Evolutionary conservation across 139 green algal species (phyloP).

Genomic region (Tetraselmis striata): DNA sequence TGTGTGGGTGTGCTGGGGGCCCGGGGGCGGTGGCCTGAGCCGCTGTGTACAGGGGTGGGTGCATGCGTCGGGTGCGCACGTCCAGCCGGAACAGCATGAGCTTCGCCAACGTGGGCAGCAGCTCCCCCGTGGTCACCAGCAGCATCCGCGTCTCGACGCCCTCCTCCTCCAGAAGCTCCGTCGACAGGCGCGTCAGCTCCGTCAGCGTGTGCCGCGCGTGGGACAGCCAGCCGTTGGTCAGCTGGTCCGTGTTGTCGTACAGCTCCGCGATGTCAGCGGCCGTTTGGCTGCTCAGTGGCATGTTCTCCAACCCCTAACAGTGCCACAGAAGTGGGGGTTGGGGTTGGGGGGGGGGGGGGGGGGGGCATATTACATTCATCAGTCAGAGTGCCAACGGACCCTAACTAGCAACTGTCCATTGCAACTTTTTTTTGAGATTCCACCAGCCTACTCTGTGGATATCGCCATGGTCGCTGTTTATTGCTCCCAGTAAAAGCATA

Average conservation of each 20-base stretch:
- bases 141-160: slow-evolving; percentile 5
- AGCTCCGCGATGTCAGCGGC: slow-evolving; percentile 2
- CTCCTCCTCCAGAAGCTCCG: background rate
- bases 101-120: slow-evolving; percentile 42
- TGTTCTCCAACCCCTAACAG: background rate
- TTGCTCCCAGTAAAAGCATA: no score
- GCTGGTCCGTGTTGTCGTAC: slow-evolving; percentile 26
- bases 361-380: no score
- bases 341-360: no score
- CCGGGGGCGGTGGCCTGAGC: no score
- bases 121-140: slow-evolving; percentile 35
- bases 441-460: no score
- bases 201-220: slow-evolving; percentile 13
- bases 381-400: no score
- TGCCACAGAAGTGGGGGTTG: no score
- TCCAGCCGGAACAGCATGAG: slow-evolving; percentile 39
- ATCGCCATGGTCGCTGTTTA: no score
- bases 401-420: no score
- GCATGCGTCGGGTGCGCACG: background rate
- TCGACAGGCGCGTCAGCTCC: slow-evolving; percentile 5
- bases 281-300: background rate
- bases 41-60: background rate
- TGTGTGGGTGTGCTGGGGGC: background rate
- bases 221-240: slow-evolving; percentile 29
- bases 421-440: no score